Evolutionary conservation across 2,329 filamentous ascomycete genomes (phyloP).

Genomic region (Arthrinium puccinioides): DNA sequence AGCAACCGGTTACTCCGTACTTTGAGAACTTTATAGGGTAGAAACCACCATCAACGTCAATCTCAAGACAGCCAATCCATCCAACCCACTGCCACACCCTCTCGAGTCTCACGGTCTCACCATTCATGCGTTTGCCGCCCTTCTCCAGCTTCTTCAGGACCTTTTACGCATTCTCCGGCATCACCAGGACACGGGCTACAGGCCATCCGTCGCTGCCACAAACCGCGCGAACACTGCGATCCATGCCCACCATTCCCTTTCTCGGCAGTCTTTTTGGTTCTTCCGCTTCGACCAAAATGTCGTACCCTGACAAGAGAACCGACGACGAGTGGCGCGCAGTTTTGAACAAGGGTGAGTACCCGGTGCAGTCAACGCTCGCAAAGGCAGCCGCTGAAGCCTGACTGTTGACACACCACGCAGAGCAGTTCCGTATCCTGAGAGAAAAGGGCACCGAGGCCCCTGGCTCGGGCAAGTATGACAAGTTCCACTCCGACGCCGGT

Average conservation of each 20-base stretch:
- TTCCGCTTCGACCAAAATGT: conserved; percentile 50
- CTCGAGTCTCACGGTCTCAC: too few species aligned
- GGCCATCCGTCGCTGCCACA: conserved; percentile 11
- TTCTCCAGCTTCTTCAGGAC: conserved; percentile 37
- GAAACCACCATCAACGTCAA: too few species aligned
- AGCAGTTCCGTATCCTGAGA: conserved; percentile 91
- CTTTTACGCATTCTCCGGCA: conserved; percentile 38
- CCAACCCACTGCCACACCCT: too few species aligned
- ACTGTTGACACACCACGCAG: conserved; percentile 35
- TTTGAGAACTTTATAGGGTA: too few species aligned
- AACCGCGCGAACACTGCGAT: conserved; percentile 27
- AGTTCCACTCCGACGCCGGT: conserved; percentile 69
- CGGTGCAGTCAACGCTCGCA: not conserved
- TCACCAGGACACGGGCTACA: conserved; percentile 29
- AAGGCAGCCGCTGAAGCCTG: conserved; percentile 7
- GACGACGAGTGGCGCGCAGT: conserved; percentile 86
- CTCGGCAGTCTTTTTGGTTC: conserved; percentile 68
- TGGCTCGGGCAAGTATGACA: conserved; percentile 76
- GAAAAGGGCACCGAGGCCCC: conserved; percentile 86
- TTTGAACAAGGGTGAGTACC: conserved; percentile 48
- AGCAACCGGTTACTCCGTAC: too few species aligned
- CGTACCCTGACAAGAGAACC: conserved; percentile 72
- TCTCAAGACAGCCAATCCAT: too few species aligned
- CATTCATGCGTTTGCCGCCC: conserved; percentile 46
- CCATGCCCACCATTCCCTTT: conserved; percentile 76